Percentiles rank a stretch among this genome's conserved stretches.
Conservation (phyloP, 768 basidiomycete genomes). For the Termitomyces sp. region DNA sequence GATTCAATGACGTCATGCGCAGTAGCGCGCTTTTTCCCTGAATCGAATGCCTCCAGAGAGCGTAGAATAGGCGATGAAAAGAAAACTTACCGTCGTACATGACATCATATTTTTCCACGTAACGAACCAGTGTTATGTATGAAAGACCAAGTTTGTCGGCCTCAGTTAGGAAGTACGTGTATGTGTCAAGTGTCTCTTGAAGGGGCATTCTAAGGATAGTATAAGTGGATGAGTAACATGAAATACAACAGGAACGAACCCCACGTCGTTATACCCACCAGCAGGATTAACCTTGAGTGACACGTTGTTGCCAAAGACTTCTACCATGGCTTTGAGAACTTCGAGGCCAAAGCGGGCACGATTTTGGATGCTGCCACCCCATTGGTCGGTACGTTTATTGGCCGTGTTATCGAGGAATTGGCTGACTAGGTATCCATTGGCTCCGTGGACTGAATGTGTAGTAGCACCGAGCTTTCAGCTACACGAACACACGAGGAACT, state of each 20-base stretch:
- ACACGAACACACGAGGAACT: constrained; percentile 1
- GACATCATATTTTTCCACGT: constrained; percentile 17
- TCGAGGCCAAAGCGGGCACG: constrained; percentile 50
- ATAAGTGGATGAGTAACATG: background rate
- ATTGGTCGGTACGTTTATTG: constrained; percentile 51
- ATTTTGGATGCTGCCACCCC: constrained; percentile 55
- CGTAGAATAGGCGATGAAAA: background rate
- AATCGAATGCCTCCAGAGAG: background rate
- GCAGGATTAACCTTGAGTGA: constrained; percentile 38
- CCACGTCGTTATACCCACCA: constrained; percentile 40
- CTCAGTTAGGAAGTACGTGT: constrained; percentile 32
- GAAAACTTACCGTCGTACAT: constrained; percentile 24
- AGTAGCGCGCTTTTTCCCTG: constrained; percentile 29
- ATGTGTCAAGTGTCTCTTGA: constrained; percentile 36
- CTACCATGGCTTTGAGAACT: constrained; percentile 34
- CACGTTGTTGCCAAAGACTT: constrained; percentile 39
- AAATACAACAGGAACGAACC: constrained; percentile 18
- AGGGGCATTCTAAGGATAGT: constrained; percentile 31
- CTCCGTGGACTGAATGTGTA: constrained; percentile 30
- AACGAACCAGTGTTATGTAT: constrained; percentile 27
- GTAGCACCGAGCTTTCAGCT: background rate
- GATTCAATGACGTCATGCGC: constrained; percentile 33
- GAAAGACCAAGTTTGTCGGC: constrained; percentile 30
- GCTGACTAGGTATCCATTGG: constrained; percentile 37
- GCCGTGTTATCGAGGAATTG: constrained; percentile 45